Conservation (phyloP, 108 stramenopile genomes). For the Fragilariopsis cylindrus region DNA sequence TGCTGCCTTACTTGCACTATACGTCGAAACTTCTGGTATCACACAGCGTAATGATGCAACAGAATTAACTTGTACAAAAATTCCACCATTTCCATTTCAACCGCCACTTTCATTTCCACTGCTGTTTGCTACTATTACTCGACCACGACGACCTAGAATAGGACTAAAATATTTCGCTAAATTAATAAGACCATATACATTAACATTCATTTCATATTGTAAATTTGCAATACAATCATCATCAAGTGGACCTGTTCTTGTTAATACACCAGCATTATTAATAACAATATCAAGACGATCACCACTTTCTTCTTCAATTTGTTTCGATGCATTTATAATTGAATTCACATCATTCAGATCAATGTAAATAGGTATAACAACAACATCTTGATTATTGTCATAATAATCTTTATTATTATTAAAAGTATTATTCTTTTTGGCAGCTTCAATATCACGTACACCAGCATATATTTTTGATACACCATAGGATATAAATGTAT, state of each 20-base stretch:
- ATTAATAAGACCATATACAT: conserved; percentile 37
- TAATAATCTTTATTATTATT: not conserved
- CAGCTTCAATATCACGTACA: conserved; percentile 18
- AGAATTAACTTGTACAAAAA: conserved; percentile 37
- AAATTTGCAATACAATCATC: conserved; percentile 9
- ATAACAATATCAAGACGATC: conserved; percentile 36
- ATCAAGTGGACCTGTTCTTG: conserved; percentile 18
- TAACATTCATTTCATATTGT: conserved; percentile 29
- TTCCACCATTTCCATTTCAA: conserved; percentile 14
- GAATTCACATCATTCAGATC: conserved; percentile 25
- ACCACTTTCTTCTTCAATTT: conserved; percentile 13
- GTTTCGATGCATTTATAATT: conserved; percentile 1
- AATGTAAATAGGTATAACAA: conserved; percentile 25
- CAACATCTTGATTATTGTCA: not conserved
- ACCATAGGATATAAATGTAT: conserved; percentile 26
- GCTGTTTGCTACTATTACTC: not conserved
- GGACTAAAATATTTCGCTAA: conserved; percentile 34
- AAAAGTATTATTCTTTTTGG: not conserved
- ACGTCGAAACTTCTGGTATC: conserved; percentile 12
- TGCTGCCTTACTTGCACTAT: conserved; percentile 40
- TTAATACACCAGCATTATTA: conserved; percentile 36
- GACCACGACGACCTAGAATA: conserved; percentile 8
- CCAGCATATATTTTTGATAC: conserved; percentile 37
- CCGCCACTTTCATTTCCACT: no score
- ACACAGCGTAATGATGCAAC: conserved; percentile 24